phyloP scores from a whole-genome alignment of 1,284 basidiomycete species.

The Porogramme epimiltina region DNA sequence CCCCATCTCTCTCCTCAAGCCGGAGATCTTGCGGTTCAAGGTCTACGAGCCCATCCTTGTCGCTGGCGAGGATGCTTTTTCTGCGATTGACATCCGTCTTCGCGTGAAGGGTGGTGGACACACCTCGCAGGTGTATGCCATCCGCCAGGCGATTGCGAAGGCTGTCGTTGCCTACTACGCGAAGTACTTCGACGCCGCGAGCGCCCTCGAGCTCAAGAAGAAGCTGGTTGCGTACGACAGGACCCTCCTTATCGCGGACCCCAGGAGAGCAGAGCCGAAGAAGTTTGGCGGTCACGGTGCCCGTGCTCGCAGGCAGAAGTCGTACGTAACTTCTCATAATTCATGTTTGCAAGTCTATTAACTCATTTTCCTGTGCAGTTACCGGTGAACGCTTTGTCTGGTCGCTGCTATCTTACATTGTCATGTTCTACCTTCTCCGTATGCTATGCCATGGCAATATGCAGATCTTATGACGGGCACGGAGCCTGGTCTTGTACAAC shows the following conservation, averaged over 20 bases:
- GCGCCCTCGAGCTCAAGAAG: slow-evolving; percentile 96
- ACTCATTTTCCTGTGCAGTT: slow-evolving; percentile 51
- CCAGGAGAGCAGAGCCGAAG: slow-evolving; percentile 99
- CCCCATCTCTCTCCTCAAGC: slow-evolving; percentile 93
- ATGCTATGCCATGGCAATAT: slow-evolving; percentile 47
- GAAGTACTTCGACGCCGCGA: slow-evolving; percentile 98
- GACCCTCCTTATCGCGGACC: slow-evolving; percentile 95
- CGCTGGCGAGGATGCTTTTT: slow-evolving; percentile 84
- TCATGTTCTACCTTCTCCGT: slow-evolving; percentile 45
- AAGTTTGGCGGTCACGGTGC: slow-evolving; percentile 98
- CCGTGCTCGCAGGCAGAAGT: slow-evolving; percentile 95
- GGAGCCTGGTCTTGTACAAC: slow-evolving; percentile 15
- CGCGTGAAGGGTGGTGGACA: slow-evolving; percentile 99
- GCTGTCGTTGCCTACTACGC: slow-evolving; percentile 98
- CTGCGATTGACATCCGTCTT: slow-evolving; percentile 92
- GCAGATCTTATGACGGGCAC: slow-evolving; percentile 28
- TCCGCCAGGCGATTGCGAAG: slow-evolving; percentile 99
- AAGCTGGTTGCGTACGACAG: slow-evolving; percentile 95
- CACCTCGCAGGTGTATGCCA: slow-evolving; percentile 98
- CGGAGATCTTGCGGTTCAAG: slow-evolving; percentile 96
- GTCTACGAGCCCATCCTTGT: slow-evolving; percentile 96
- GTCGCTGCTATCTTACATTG: slow-evolving; percentile 41
- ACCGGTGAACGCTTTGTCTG: slow-evolving; percentile 69
- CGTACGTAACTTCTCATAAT: slow-evolving; percentile 46
- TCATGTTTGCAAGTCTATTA: neutral